Conservation (phyloP, 345 rosid species). For the Erucastrum elatum region DNA sequence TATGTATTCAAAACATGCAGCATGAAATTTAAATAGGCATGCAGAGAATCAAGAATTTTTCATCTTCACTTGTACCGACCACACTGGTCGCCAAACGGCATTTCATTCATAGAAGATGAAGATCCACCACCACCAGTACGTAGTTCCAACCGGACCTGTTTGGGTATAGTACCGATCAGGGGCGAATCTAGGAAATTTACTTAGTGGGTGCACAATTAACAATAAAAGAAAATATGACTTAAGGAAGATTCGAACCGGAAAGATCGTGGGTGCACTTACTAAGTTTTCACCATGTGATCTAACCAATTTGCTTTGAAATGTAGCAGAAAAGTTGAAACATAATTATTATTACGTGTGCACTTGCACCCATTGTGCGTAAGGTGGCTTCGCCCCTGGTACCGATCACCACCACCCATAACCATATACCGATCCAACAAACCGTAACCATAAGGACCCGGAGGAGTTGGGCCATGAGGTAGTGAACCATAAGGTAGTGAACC, state of each 20-base stretch:
- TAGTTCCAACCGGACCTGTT: constrained; percentile 28
- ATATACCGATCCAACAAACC: constrained; percentile 30
- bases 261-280: too few species aligned
- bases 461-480: constrained; percentile 1
- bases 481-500: constrained; percentile 11
- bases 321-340: too few species aligned
- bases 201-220: too few species aligned
- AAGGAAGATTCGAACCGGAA: too few species aligned
- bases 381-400: background rate
- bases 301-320: too few species aligned
- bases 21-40: constrained; percentile 5
- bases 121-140: constrained; percentile 11
- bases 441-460: constrained; percentile 28
- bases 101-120: constrained; percentile 22
- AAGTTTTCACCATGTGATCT: too few species aligned
- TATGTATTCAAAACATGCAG: constrained; percentile 7
- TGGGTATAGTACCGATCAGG: constrained; percentile 11
- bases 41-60: background rate
- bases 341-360: too few species aligned
- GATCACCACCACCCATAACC: constrained; percentile 35
- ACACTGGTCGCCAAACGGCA: constrained; percentile 31
- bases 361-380: too few species aligned
- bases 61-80: constrained; percentile 33
- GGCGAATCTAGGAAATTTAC: too few species aligned
- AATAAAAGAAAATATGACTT: too few species aligned